phyloP scores from a whole-genome alignment of 371 early-diverging fungal species.

The Massospora cicadina region DNA sequence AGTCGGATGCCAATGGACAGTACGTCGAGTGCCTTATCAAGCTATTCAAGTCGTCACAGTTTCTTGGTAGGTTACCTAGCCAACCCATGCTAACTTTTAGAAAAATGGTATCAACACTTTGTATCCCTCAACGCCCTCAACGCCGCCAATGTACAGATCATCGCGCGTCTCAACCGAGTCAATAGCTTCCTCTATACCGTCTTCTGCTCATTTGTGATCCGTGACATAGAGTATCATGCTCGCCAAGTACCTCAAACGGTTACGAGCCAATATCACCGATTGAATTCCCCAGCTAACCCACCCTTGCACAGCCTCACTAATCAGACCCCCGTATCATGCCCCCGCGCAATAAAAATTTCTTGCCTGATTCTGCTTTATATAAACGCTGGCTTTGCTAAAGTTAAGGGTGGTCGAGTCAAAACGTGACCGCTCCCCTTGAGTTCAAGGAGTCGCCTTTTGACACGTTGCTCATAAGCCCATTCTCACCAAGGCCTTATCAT shows the following conservation, averaged over 20 bases:
- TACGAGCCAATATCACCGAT: background rate
- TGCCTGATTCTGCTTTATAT: no score
- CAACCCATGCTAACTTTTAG: background rate
- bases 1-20: conserved; percentile 15
- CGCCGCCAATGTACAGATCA: conserved; percentile 15
- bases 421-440: no score
- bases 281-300: background rate
- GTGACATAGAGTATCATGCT: conserved; percentile 19
- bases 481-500: no score
- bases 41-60: conserved; percentile 18
- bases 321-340: background rate
- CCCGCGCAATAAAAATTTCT: no score
- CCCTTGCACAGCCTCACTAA: background rate
- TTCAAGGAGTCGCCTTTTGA: no score
- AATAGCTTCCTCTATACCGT: conserved; percentile 17
- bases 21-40: conserved; percentile 18
- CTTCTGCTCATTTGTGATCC: conserved; percentile 20
- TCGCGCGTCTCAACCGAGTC: conserved; percentile 15
- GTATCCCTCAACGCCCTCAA: background rate
- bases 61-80: conserved; percentile 8
- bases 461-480: no score
- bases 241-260: conserved; percentile 19
- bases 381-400: no score
- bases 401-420: no score
- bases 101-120: conserved; percentile 10